Evolutionary conservation across 2,329 filamentous ascomycete species (phyloP).

Genomic region (Beauveria asiatica): DNA sequence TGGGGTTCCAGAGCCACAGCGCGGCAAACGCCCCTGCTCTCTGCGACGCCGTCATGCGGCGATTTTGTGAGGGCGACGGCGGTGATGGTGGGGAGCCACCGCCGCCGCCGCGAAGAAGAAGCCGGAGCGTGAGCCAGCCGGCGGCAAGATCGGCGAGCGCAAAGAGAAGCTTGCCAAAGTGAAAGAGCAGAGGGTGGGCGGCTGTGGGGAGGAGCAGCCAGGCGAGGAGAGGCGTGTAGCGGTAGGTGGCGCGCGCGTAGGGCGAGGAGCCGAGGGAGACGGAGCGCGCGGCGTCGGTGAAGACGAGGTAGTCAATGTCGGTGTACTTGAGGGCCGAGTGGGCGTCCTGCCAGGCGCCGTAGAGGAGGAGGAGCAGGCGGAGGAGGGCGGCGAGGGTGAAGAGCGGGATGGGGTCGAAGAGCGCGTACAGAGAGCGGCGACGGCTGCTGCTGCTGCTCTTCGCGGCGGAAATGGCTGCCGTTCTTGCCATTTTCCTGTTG

Average conservation of each 20-base stretch:
- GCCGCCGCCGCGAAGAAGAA: slow-evolving; percentile 15
- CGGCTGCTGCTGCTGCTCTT: slow-evolving; percentile 1
- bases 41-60: slow-evolving; percentile 33
- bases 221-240: slow-evolving; percentile 88
- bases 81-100: too few species aligned
- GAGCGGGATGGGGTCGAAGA: slow-evolving; percentile 35
- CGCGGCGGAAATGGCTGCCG: neutral
- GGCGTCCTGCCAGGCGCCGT: slow-evolving; percentile 88
- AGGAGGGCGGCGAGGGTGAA: slow-evolving; percentile 54
- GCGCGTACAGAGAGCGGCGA: slow-evolving; percentile 13
- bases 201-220: slow-evolving; percentile 70
- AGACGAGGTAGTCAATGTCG: slow-evolving; percentile 97
- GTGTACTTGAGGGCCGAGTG: slow-evolving; percentile 93
- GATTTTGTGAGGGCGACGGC: neutral
- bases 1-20: slow-evolving; percentile 93
- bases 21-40: slow-evolving; percentile 67
- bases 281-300: slow-evolving; percentile 87
- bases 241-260: slow-evolving; percentile 87
- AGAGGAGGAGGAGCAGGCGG: slow-evolving; percentile 66
- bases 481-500: neutral
- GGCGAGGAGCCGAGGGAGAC: slow-evolving; percentile 60
- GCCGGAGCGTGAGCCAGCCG: slow-evolving; percentile 60
- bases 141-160: slow-evolving; percentile 75
- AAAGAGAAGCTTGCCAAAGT: slow-evolving; percentile 82
- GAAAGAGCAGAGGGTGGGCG: slow-evolving; percentile 51